phyloP scores from a whole-genome alignment of 345 rosid genomes.

The Trapa incisa region DNA sequence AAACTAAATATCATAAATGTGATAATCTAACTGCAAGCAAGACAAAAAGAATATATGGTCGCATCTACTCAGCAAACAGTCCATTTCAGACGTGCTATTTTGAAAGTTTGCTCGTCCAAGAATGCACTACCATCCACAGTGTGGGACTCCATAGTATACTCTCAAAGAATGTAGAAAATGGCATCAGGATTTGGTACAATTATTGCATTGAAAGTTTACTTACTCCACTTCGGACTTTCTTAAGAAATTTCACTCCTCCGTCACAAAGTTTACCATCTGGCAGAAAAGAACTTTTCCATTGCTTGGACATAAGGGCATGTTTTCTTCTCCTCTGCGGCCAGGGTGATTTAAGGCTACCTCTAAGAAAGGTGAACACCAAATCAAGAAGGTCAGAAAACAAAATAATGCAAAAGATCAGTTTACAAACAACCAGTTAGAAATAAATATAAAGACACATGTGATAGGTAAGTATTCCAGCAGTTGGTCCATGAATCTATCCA shows the following conservation, averaged over 20 bases:
- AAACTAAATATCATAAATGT: slow-evolving; percentile 6
- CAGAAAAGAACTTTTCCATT: slow-evolving; percentile 63
- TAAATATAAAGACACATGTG: not conserved
- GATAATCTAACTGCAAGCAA: not conserved
- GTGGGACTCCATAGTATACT: not conserved
- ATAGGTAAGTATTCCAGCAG: not conserved
- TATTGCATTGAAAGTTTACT: slow-evolving; percentile 17
- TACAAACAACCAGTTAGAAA: not conserved
- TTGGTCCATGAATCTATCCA: not conserved
- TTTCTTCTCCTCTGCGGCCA: slow-evolving; percentile 90
- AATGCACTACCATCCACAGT: not conserved
- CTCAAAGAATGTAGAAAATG: not conserved
- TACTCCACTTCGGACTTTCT: slow-evolving; percentile 91
- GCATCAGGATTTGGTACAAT: not conserved
- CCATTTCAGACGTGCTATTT: not conserved
- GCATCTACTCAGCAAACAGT: not conserved
- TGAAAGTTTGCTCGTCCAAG: not conserved
- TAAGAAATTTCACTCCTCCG: slow-evolving; percentile 75
- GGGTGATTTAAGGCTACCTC: slow-evolving; percentile 73
- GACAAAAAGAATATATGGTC: not conserved
- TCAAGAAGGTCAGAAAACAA: slow-evolving; percentile 5
- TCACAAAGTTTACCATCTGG: slow-evolving; percentile 63
- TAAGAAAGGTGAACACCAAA: slow-evolving; percentile 18
- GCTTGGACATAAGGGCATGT: slow-evolving; percentile 61
- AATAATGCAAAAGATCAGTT: not conserved